Evolutionary conservation across 2,329 filamentous ascomycete genomes (phyloP).

Genomic region (Verticillium alfalfae): DNA sequence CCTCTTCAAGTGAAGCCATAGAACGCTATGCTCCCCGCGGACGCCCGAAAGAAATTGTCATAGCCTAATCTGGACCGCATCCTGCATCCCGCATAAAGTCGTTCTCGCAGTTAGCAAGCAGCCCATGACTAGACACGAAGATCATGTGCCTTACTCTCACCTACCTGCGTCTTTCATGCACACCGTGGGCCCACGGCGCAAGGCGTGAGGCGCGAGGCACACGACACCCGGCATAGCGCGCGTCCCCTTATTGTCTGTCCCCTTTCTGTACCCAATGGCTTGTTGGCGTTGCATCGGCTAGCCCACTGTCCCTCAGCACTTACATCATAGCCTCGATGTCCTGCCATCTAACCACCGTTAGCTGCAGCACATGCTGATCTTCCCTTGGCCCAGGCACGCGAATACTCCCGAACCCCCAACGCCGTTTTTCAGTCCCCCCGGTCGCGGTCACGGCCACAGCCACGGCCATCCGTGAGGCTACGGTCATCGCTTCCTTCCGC

Average conservation of each 20-base stretch:
- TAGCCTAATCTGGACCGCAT: neutral
- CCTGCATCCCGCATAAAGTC: neutral
- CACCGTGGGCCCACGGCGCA: neutral
- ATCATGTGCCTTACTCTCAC: neutral
- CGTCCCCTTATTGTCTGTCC: no score
- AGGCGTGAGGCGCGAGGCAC: neutral
- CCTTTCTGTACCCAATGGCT: neutral
- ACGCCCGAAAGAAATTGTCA: neutral
- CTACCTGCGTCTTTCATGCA: neutral
- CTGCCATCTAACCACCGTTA: neutral
- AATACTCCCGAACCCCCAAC: neutral
- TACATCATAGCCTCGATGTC: neutral
- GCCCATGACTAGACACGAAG: neutral
- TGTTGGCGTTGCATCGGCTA: neutral
- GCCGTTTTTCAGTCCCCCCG: neutral
- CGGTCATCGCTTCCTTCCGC: slow-evolving; percentile 13
- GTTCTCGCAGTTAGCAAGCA: neutral
- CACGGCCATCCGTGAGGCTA: neutral
- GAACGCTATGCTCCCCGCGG: neutral
- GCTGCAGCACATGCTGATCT: neutral
- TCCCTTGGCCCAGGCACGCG: neutral
- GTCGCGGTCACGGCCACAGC: neutral
- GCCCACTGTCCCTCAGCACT: neutral
- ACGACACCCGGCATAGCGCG: neutral
- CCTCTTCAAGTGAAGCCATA: neutral